phyloP scores from a whole-genome alignment of 352 stramenopile species.

The Thraustotheca clavata region DNA sequence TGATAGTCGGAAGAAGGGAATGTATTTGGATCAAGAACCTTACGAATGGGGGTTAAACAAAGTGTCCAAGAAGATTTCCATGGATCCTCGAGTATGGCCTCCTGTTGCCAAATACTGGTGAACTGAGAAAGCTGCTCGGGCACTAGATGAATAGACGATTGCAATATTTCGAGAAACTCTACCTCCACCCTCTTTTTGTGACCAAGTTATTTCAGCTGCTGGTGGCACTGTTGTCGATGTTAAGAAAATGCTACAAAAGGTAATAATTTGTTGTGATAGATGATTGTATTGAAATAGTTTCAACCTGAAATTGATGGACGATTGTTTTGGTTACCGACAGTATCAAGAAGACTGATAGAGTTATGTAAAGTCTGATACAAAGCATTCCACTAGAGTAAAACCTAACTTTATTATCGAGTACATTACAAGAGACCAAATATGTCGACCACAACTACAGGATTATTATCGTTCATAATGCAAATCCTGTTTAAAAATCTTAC shows the following conservation, averaged over 20 bases:
- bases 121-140: slow-evolving; percentile 37
- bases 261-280: too few relatives aligned
- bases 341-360: slow-evolving; percentile 31
- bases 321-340: slow-evolving; percentile 35
- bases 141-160: slow-evolving; percentile 60
- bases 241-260: not conserved
- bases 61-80: slow-evolving; percentile 38
- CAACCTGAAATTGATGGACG: slow-evolving; percentile 11
- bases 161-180: slow-evolving; percentile 66
- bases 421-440: slow-evolving; percentile 70
- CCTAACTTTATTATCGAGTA: slow-evolving; percentile 79
- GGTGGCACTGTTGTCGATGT: slow-evolving; percentile 38
- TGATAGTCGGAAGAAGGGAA: slow-evolving; percentile 41
- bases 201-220: slow-evolving; percentile 53
- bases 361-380: slow-evolving; percentile 58
- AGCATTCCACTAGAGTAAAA: slow-evolving; percentile 63
- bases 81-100: slow-evolving; percentile 72
- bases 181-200: slow-evolving; percentile 71
- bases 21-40: slow-evolving; percentile 57
- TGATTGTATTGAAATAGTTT: too few relatives aligned
- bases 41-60: slow-evolving; percentile 64
- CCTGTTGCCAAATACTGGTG: slow-evolving; percentile 53
- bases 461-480: too few relatives aligned
- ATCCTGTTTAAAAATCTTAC: too few relatives aligned
- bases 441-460: slow-evolving; percentile 27